A percentile compares a stretch with the other conserved stretches of the same genome.
These are phyloP conservation scores for Aquilaria malaccensis DNA, from an alignment of 345 rosid species.

Conservation along the genomic window DNA sequence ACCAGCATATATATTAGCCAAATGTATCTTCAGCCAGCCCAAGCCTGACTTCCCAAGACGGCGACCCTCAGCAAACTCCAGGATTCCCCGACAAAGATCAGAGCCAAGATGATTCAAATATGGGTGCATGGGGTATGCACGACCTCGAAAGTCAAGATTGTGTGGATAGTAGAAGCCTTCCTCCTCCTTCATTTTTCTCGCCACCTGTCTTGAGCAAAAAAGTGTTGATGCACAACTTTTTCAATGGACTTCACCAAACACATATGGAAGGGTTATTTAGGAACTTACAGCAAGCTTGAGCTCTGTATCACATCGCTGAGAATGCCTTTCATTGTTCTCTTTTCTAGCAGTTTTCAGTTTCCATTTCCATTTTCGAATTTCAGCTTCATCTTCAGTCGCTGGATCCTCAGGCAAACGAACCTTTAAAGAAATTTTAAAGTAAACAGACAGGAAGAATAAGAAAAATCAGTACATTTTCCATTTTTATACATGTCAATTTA, in stretches of 20 bases:
- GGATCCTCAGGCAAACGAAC: slow-evolving; percentile 71
- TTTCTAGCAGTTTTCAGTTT: slow-evolving; percentile 54
- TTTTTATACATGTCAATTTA: too few species aligned
- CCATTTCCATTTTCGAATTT: slow-evolving; percentile 83
- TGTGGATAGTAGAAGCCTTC: slow-evolving; percentile 95
- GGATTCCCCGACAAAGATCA: slow-evolving; percentile 91
- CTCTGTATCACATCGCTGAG: slow-evolving; percentile 90
- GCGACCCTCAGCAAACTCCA: slow-evolving; percentile 93
- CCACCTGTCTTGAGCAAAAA: slow-evolving; percentile 57
- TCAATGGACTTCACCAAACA: too few species aligned
- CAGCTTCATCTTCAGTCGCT: slow-evolving; percentile 58
- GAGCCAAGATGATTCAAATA: slow-evolving; percentile 98
- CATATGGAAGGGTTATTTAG: slow-evolving; percentile 2
- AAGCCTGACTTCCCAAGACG: slow-evolving; percentile 85
- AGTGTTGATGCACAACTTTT: slow-evolving; percentile 12
- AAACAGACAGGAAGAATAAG: slow-evolving; percentile 7
- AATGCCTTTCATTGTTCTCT: slow-evolving; percentile 81
- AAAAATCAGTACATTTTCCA: neutral
- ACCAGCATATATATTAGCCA: slow-evolving; percentile 89
- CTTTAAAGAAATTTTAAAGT: slow-evolving; percentile 30
- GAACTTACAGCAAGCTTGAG: slow-evolving; percentile 86
- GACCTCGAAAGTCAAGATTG: slow-evolving; percentile 96
- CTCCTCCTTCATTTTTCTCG: slow-evolving; percentile 91
- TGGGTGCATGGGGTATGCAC: slow-evolving; percentile 99
- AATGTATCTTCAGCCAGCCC: slow-evolving; percentile 91